Base-by-base conservation (phyloP, 129 eudicot genomes). In the Flaveria linearis region DNA sequence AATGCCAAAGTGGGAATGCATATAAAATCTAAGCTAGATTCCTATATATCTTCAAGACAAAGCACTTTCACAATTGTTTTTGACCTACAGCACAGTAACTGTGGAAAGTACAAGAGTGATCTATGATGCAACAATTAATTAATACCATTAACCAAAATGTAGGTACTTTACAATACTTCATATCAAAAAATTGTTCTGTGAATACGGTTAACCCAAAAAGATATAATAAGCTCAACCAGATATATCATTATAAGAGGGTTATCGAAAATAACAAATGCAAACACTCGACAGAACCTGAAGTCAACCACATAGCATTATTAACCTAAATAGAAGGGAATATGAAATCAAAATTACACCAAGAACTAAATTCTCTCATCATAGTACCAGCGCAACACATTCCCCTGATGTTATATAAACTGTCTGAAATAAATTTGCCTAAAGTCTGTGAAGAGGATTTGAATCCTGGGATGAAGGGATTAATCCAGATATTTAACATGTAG, bases 181-280 rank as follows among this genome's bases (percentile, higher is more conserved):
- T 45, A 45, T 11, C 76, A 71, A 50, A 5, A 66, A 51, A 26
- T 66, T 43, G 11, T 25, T 12, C 6, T 55, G 47, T 3, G 20
- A 42, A 56, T 53, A 33, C 22, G 12, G 8, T 20, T 22, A 25
- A 22, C 26, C 28, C 18, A 76, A 53, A 22, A 67, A 22, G 13
- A 61, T 18, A 26, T 45, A 76, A 36, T 20, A 73, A 73, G 77
- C 12, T 55, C 53, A 72, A 53, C 42, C 36, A 13, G 67, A 72
- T 52, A n/a, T 13, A 73, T 42, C 43, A 73, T 2, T 58, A 60
- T 58, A 72, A 52, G 50, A 72, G 25, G 77, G 13, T 22, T 20
- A 33, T 20, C 41, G 22, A 11, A 56, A 73, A 73, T 73, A 55
- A 60, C 78, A 74, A 60, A 60, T 42, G 42, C 58, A 23, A 58